Evolutionary conservation across 345 rosid genomes (phyloP).

Genomic region (Rubroshorea leprosula): DNA sequence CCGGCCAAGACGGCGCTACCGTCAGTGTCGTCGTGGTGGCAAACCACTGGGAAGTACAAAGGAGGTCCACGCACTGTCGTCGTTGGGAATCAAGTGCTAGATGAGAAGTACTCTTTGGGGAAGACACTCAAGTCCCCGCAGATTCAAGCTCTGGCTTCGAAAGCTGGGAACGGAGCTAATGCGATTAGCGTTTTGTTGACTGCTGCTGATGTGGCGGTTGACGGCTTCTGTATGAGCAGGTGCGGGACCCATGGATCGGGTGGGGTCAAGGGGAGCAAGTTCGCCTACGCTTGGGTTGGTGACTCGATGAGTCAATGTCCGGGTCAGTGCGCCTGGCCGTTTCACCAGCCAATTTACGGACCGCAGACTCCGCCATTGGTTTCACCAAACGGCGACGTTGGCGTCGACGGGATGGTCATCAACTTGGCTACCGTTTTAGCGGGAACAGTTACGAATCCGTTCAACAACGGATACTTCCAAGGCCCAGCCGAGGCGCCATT

Average conservation of each 20-base stretch:
- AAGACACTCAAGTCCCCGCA: conserved; percentile 33
- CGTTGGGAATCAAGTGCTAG: conserved; percentile 46
- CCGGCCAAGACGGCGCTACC: conserved; percentile 12
- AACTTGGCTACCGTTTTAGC: conserved; percentile 74
- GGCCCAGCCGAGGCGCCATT: conserved; percentile 61
- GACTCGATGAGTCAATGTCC: conserved; percentile 69
- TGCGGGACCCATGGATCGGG: conserved; percentile 65
- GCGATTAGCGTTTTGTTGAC: conserved; percentile 59
- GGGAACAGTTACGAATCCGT: conserved; percentile 77
- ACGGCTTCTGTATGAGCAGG: conserved; percentile 64
- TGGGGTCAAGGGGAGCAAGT: conserved; percentile 12
- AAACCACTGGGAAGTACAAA: conserved; percentile 36
- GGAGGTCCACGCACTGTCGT: conserved; percentile 31
- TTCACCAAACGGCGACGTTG: conserved; percentile 83
- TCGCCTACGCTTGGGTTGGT: conserved; percentile 72
- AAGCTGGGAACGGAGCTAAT: conserved; percentile 9
- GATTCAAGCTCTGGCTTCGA: conserved; percentile 36
- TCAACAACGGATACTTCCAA: conserved; percentile 62
- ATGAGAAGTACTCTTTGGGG: conserved; percentile 46
- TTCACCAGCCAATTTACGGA: conserved; percentile 71
- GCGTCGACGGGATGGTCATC: conserved; percentile 82
- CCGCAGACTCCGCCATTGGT: conserved; percentile 65
- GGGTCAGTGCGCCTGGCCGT: conserved; percentile 22
- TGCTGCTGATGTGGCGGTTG: conserved; percentile 61
- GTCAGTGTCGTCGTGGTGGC: conserved; percentile 39